A percentile compares a stretch with the other conserved stretches of the same genome.
phyloP scores from a whole-genome alignment of 2,329 filamentous ascomycete species.

The Phaeosphaeria sp. region DNA sequence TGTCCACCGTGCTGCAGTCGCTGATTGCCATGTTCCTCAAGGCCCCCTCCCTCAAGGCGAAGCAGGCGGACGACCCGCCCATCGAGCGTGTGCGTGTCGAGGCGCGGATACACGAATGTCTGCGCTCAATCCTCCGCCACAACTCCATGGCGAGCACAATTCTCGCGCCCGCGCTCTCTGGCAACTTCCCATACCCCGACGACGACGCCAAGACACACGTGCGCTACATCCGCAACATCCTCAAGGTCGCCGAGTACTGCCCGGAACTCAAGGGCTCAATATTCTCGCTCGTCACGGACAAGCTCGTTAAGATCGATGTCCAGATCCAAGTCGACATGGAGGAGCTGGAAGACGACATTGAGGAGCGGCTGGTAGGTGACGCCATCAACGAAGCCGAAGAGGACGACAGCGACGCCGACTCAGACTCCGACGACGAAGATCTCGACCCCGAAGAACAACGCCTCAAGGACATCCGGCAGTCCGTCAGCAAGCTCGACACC shows the following conservation, averaged over 20 bases:
- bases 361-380: slow-evolving; percentile 72
- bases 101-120: slow-evolving; percentile 74
- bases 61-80: slow-evolving; percentile 60
- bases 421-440: slow-evolving; percentile 70
- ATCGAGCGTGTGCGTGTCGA: slow-evolving; percentile 72
- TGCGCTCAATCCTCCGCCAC: slow-evolving; percentile 78
- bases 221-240: slow-evolving; percentile 85
- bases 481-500: slow-evolving; percentile 88
- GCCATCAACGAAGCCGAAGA: slow-evolving; percentile 56
- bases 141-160: slow-evolving; percentile 79
- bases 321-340: slow-evolving; percentile 94
- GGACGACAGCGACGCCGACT: slow-evolving; percentile 71
- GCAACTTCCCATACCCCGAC: slow-evolving; percentile 77
- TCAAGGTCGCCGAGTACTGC: slow-evolving; percentile 78
- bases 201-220: slow-evolving; percentile 82
- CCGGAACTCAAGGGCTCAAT: slow-evolving; percentile 81
- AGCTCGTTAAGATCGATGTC: slow-evolving; percentile 91
- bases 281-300: slow-evolving; percentile 81
- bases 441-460: slow-evolving; percentile 64
- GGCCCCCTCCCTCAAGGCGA: slow-evolving; percentile 61
- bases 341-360: slow-evolving; percentile 87
- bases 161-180: slow-evolving; percentile 70
- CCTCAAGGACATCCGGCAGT: slow-evolving; percentile 76
- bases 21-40: slow-evolving; percentile 79
- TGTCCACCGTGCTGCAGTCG: slow-evolving; percentile 77